Base-by-base conservation (phyloP, 306 rosid genomes). In the Acacia melanoxylon region DNA sequence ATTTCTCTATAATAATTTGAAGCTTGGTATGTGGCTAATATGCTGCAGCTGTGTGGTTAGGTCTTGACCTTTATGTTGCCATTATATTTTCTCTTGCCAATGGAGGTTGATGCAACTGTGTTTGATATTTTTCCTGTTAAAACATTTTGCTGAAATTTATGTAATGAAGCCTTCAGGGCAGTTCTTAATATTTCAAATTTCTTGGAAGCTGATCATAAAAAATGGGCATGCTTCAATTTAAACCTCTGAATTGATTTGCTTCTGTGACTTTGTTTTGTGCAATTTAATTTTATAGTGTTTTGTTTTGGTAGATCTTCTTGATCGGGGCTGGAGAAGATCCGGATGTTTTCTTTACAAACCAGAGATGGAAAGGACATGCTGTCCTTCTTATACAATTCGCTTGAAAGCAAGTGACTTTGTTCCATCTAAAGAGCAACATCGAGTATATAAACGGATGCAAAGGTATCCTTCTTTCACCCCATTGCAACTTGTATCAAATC, bases 251-350 rank as follows among this genome's bases (percentile, higher is more conserved):
- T 66, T 25, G 19, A 58, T 79, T 63, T 82, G 20, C 65, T 58
- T 78, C 48, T 76, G 46, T 5, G n/a, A 42, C 6, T 48, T 68
- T 71, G 25, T 78, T 67, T 78, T 51, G 74, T 44, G 76, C 74
- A 27, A 62, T 58, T 37, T 70, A 61, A 16, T 44, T 20, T 22
- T 52, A 61, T 35, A 73, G 72, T 70, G 44, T 59, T 78, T 41
- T 29, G 65, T 76, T 76, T 68, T 86, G 78, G 40, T 74, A 93
- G 99, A 83, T 87, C 97, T 95, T 87, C 94, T 95, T 90, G 98
- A 95, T 85, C 91, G 83, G 45, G 98, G 99, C 58, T 95, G 98
- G 97, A 92, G 99, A 85, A 92, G 98, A 86, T 92, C 99, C 48
- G 99, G 99, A 61, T 92, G 90, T 79, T 93, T 89, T 72, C 88